Conservation (phyloP, 495 filamentous ascomycete species). For the Hypoxylon perforatum region DNA sequence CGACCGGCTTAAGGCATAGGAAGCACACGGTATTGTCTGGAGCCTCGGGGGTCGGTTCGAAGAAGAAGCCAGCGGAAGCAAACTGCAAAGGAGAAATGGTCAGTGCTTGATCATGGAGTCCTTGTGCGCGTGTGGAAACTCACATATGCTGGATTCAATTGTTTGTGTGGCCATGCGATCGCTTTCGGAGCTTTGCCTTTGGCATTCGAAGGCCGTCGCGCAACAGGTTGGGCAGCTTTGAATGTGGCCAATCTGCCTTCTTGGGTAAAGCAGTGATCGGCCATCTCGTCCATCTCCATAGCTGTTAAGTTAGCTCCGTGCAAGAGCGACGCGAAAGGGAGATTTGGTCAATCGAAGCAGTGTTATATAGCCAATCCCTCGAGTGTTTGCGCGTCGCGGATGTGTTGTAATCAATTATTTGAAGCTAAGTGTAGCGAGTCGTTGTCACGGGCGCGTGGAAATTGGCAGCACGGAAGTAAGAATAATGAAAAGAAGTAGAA, state of each 20-base stretch:
- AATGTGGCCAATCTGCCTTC: slow-evolving; percentile 82
- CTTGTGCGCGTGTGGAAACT: slow-evolving; percentile 30
- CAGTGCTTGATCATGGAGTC: neutral
- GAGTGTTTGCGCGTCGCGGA: slow-evolving; percentile 23
- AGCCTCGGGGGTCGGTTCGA: slow-evolving; percentile 74
- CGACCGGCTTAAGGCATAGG: slow-evolving; percentile 79
- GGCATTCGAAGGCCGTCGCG: slow-evolving; percentile 74
- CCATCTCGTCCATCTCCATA: slow-evolving; percentile 48
- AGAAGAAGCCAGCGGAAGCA: slow-evolving; percentile 91
- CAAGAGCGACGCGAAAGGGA: neutral
- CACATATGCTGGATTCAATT: slow-evolving; percentile 73
- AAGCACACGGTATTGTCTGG: slow-evolving; percentile 93
- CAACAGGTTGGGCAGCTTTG: slow-evolving; percentile 63
- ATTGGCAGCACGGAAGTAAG: neutral
- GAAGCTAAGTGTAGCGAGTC: neutral
- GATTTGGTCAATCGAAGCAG: neutral
- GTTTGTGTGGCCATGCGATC: slow-evolving; percentile 80
- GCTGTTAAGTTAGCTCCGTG: neutral
- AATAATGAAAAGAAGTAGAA: neutral
- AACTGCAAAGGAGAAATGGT: slow-evolving; percentile 63
- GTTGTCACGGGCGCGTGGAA: neutral
- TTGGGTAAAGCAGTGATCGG: slow-evolving; percentile 65
- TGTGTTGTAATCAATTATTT: neutral
- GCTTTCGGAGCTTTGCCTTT: slow-evolving; percentile 66
- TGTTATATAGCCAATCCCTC: slow-evolving; percentile 9